Base-by-base conservation (phyloP, 805 yeast species). In the Yarrowia hollandica region DNA sequence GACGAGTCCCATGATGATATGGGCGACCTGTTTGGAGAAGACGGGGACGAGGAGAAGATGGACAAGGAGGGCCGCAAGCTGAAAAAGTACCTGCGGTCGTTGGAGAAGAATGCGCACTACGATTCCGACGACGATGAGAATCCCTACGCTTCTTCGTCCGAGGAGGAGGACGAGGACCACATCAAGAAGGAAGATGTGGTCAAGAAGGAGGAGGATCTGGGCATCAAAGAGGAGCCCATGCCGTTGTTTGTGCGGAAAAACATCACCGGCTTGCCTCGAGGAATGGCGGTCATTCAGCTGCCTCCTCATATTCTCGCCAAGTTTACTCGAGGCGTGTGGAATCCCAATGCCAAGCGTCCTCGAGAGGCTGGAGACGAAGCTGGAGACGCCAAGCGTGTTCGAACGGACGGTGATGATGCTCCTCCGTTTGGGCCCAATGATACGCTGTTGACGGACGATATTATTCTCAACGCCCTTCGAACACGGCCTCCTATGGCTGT, bases 11-110 rank as follows among this genome's bases (percentile, higher is more conserved):
- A 76, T 21, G 79, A 72, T 10, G 82, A 74, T 14, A 84, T 76
- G n/a, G 82, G 80, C 15, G 86, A 82, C 57, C 44, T 52, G 14
- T 52, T 52, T 19, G 58, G 58, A 3, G 58, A 52, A 5, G 85
- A 82, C 8, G 30, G 30, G 38, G 96, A 88, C 61, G 82, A 84
- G 23, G 83, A 89, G 69, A 84, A 83, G 67, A 88, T 90, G 44
- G 96, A 91, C 72, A 89, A 87, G 68, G 97, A 90, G 70, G 97
- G 98, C 65, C 85, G 84, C 68, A 86, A 85, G 69, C 80, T 92
- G 62, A 83, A 90, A 65, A 87, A 87, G 71, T 90, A 94, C 1
- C 78, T 94, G 66, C 83, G 86, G 63, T 85, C 90, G 65, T 83
- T 92, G 26, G 97, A 92, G 70, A 84, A 89, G 71, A 86, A 85